A percentile compares a stretch with the other conserved stretches of the same genome.
Conservation (phyloP, 768 basidiomycete genomes). For the Podaxis sp. region DNA sequence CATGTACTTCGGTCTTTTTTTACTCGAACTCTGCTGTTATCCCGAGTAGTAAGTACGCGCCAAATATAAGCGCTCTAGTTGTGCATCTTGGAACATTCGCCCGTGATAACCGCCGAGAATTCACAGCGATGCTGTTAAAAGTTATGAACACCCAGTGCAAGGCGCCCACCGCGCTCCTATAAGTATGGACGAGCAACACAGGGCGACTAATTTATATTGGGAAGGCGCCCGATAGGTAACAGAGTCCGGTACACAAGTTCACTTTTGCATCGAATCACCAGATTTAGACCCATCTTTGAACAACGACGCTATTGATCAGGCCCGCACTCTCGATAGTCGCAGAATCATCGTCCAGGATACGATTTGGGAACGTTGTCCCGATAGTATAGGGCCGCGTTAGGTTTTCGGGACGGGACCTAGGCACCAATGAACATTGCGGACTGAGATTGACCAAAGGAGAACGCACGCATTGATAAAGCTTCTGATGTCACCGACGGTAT, state of each 20-base stretch:
- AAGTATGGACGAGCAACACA: too few species aligned
- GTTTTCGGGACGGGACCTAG: constrained; percentile 72
- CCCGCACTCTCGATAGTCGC: constrained; percentile 73
- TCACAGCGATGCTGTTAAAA: too few species aligned
- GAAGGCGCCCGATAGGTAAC: too few species aligned
- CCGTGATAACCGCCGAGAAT: too few species aligned
- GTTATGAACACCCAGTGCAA: too few species aligned
- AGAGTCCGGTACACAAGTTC: too few species aligned
- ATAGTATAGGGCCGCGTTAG: constrained; percentile 65
- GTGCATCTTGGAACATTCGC: too few species aligned
- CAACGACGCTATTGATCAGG: constrained; percentile 78
- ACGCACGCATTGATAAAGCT: constrained; percentile 90
- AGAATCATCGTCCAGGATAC: constrained; percentile 59
- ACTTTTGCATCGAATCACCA: neutral
- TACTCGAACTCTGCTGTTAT: neutral
- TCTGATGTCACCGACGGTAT: constrained; percentile 83
- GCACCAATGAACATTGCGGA: neutral
- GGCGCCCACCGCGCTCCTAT: too few species aligned
- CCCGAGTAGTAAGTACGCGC: too few species aligned
- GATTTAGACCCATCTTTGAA: constrained; percentile 68
- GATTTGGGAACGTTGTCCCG: constrained; percentile 86
- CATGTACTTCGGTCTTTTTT: constrained; percentile 21
- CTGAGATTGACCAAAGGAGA: neutral
- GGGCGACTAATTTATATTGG: too few species aligned
- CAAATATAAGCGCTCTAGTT: too few species aligned